These are phyloP conservation scores for Anaeramoeba ignava DNA, from an alignment of 78 protist genomes.

Conservation along the genomic window DNA sequence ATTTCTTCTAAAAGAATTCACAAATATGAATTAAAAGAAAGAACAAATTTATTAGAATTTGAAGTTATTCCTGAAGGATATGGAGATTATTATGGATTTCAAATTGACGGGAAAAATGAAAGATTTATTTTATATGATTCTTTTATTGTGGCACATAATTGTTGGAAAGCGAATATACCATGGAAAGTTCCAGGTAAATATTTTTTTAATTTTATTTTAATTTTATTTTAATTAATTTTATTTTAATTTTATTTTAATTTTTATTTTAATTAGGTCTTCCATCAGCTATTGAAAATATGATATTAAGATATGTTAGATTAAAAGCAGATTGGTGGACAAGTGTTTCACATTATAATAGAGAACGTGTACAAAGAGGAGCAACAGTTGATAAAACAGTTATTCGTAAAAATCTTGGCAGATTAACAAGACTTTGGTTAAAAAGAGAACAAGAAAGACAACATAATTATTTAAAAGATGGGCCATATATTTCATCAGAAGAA, in stretches of 20 bases:
- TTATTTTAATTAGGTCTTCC: too few relatives aligned
- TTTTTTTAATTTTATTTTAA: too few relatives aligned
- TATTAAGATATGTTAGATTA: constrained; percentile 89
- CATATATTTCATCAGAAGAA: constrained; percentile 89
- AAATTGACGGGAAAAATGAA: background rate
- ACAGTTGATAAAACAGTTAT: constrained; percentile 95
- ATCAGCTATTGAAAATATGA: constrained; percentile 90
- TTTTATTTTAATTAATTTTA: too few relatives aligned
- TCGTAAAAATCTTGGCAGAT: constrained; percentile 97
- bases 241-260: too few relatives aligned
- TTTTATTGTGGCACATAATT: background rate
- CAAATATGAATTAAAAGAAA: too few relatives aligned
- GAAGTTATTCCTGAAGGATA: too few relatives aligned
- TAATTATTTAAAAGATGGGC: constrained; percentile 93
- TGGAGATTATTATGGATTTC: background rate
- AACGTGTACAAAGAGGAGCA: constrained; percentile 92
- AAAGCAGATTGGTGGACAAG: constrained; percentile 99
- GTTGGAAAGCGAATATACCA: constrained; percentile 99
- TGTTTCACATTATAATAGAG: constrained; percentile 63
- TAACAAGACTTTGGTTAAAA: constrained; percentile 94
- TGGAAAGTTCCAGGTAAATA: constrained; percentile 99
- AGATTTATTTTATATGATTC: background rate
- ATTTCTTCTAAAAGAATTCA: too few relatives aligned
- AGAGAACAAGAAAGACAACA: constrained; percentile 97
- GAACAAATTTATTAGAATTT: too few relatives aligned